These are phyloP conservation scores for Penicillium thymicola DNA, from an alignment of 2,329 filamentous ascomycete species.

Conservation along the genomic window DNA sequence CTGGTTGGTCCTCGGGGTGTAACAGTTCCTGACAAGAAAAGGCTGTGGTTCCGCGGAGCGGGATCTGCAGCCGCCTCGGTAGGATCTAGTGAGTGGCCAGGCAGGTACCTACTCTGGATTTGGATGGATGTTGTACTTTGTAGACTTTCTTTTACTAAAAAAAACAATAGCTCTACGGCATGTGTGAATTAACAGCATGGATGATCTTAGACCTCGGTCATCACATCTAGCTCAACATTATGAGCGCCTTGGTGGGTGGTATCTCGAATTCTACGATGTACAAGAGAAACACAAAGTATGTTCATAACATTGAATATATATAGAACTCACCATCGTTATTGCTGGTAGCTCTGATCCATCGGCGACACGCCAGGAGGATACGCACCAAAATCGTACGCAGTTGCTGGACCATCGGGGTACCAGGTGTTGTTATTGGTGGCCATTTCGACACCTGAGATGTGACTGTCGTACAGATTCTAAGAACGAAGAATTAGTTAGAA, in stretches of 20 bases:
- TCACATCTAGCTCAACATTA: not conserved
- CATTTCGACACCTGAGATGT: constrained; percentile 12
- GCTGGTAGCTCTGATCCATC: not conserved
- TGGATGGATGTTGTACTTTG: not conserved
- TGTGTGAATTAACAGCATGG: not conserved
- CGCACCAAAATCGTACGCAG: constrained; percentile 1
- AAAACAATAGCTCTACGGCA: not conserved
- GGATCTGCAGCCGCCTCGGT: constrained; percentile 17
- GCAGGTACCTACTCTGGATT: not conserved
- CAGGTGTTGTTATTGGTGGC: constrained; percentile 15
- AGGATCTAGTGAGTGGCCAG: not conserved
- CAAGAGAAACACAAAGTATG: not conserved
- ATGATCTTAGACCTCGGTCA: not conserved
- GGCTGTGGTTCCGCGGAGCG: constrained; percentile 11
- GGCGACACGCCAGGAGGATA: not conserved
- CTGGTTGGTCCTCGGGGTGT: not conserved
- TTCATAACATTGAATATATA: not conserved
- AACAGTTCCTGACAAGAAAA: constrained; percentile 3
- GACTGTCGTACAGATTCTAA: constrained; percentile 20
- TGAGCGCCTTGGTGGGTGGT: not conserved
- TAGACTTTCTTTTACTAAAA: not conserved
- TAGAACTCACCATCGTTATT: not conserved
- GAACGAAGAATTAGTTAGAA: constrained; percentile 1
- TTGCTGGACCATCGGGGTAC: not conserved
- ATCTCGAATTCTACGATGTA: not conserved